Evolutionary conservation across 306 rosid species (phyloP), one percentile per base, ranked within the genome.

Genomic region (Ormosia semicastrata): DNA sequence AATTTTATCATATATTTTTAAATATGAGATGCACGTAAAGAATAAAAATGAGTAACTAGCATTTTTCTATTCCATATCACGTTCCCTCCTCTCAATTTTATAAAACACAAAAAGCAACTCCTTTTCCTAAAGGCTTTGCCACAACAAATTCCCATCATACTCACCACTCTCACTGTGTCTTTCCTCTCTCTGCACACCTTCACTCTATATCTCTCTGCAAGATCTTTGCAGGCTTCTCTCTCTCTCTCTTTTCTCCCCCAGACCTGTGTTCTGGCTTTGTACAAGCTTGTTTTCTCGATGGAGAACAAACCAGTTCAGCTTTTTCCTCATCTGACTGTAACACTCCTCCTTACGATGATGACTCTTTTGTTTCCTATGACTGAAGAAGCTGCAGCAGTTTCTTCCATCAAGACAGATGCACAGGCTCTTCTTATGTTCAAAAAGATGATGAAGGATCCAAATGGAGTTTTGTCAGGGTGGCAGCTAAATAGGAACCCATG

Each of bases 381-480:
- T 10, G 80, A 81, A 47, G 83, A 85, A 82, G 84, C 44, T 18
- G 76, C 52, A 40, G 69, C 57, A 40, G 83, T 73, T 85, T 70
- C 88, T 5, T 91, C 97, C 3, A 66, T 88, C 83, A 89, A 88
- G 50, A 89, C 95, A 2, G 97, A 95, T 64, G 97, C 88, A 8
- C 81, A 83, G 43, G 90, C 92, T 59, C 98, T 95, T 77, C 87
- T 95, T 9, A 73, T 53, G 83, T 91, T 95, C 88, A 95, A 90
- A 85, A 90, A 87, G 79, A 78, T 81, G 88, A 82, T 95, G 46
- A 89, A 86, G 52, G 99, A 95, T 84, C 94, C 95, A 14, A 83
- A 59, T 71, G 90, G 90, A 70, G 87, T 84, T 18, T 71, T 95
- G 63, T 87, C 94, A 58, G 81, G 83, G 50, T 95, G 99, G 99